These are phyloP conservation scores for Cladophialophora psammophila DNA, from an alignment of 2,329 filamentous ascomycete species.

Conservation along the genomic window DNA sequence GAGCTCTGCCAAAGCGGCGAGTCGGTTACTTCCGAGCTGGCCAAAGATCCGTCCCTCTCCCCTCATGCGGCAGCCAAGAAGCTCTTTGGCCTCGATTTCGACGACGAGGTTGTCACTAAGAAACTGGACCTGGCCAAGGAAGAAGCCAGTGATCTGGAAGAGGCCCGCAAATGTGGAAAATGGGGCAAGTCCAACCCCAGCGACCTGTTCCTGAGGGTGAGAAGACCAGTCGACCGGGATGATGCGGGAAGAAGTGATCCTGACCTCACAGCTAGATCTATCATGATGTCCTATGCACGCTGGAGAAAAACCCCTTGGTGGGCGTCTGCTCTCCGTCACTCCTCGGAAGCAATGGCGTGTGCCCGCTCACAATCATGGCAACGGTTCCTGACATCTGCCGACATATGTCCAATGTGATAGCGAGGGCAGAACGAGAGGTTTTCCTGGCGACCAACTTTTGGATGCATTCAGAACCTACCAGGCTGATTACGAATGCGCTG, in stretches of 20 bases:
- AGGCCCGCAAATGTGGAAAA: constrained; percentile 67
- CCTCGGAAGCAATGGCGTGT: constrained; percentile 67
- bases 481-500: constrained; percentile 71
- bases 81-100: constrained; percentile 58
- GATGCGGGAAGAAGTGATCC: neutral
- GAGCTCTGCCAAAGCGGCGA: constrained; percentile 60
- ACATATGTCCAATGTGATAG: constrained; percentile 79
- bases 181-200: constrained; percentile 71
- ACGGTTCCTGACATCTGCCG: constrained; percentile 74
- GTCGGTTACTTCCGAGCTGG: constrained; percentile 67
- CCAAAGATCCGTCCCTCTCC: constrained; percentile 59
- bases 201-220: constrained; percentile 68
- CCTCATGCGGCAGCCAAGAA: constrained; percentile 63
- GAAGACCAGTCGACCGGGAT: constrained; percentile 28
- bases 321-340: constrained; percentile 65
- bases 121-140: constrained; percentile 36
- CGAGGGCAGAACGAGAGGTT: constrained; percentile 73
- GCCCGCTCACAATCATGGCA: constrained; percentile 74
- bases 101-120: constrained; percentile 27
- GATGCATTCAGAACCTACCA: constrained; percentile 72
- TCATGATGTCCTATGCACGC: constrained; percentile 64
- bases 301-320: constrained; percentile 51
- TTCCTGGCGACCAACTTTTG: constrained; percentile 79
- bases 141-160: constrained; percentile 57
- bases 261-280: constrained; percentile 59